Base-by-base conservation (phyloP, 2,329 filamentous ascomycete genomes). In the Xylariaceae sp. region DNA sequence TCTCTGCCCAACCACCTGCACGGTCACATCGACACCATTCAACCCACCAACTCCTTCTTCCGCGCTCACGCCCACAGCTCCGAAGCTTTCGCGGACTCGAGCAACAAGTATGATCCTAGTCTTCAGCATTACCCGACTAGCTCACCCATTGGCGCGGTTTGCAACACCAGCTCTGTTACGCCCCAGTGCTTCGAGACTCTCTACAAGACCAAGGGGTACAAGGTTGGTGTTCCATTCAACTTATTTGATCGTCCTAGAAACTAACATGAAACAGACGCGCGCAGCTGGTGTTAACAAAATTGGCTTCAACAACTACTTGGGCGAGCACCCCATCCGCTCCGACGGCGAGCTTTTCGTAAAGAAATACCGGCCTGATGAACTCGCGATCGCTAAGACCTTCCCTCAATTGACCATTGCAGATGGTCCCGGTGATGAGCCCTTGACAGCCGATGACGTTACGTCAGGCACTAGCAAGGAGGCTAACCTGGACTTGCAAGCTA, bases 21-120 rank as follows among this genome's bases (percentile, higher is more conserved):
- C 65, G 74, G 78, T 45, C 82, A 84, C 65, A 80, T 87, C 59
- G 82, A 86, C 65, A 78, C 81, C 11, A 80, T 87, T 23, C 83
- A 87, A 67, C 84, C 84, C 2, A 87, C 84, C 1, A 86, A 79
- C 45, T 83, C 82, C 0, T 87, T 87, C 74, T 81, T 83, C 69
- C 76, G 78, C 33, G 65, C 75, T 63, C 64, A 65, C 29, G 56
- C 67, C 33, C 63, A 71, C 53, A 67, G 64, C 14, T 67, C 66
- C 26, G 63, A 71, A 14, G 65, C 73, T n/a, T 58, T 69, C 19
- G 68, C 70, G 34, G 65, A 69, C 39, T 64, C 68, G 4, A 71
- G 71, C n/a, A 23, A 52, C 6, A 71, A 67, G 21, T 33, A 65
- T 51, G 55, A 73, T 62, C 49, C 65, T 60, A 64, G 53, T 56